Base-by-base conservation (phyloP, 2,329 filamentous ascomycete species). In the Ascosphaera pollenicola region DNA sequence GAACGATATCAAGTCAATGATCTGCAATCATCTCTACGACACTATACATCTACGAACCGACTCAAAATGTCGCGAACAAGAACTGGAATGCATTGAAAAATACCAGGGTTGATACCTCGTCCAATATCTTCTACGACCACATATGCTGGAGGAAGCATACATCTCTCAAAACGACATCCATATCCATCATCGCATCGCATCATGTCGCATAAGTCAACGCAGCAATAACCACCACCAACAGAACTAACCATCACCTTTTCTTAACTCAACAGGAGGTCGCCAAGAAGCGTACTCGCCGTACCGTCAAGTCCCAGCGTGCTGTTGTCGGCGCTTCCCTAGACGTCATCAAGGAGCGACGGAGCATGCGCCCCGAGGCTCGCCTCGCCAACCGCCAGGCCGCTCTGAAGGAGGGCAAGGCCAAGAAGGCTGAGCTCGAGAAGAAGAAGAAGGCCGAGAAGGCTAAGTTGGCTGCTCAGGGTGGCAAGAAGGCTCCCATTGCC, bases 381-480 rank as follows among this genome's bases (percentile, higher is more conserved):
- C 72, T 75, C 56, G 89, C 89, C 57, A 85, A 84, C 60, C 87
- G 89, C 60, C 69, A 72, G 52, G 70, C 76, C 54, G 87, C 89
- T 63, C 85, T 95, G 70, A 87, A 87, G 73, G 84, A 91, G 62
- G 81, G 76, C 69, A 98, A 98, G 80, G 85, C 92, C 65, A 94
- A 95, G 84, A 92, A 91, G 73, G 69, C 76, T 50, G 84, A 75
- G 47, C 72, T 75, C 46, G 77, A 82, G 65, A 80, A 75, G 62
- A 76, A 75, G 64, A 98, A 95, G 83, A 98, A 95, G 81, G 80
- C 82, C 44, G 85, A 95, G 69, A 98, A 98, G 83, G 89, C 89
- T 56, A 95, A 95, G 81, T 70, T 54, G 57, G 85, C 85, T 49
- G 73, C 78, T 51, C 55, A 52, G 46, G 72, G 76, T 51, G 85